phyloP scores from a whole-genome alignment of 805 yeast genomes.

The Candida awuae region DNA sequence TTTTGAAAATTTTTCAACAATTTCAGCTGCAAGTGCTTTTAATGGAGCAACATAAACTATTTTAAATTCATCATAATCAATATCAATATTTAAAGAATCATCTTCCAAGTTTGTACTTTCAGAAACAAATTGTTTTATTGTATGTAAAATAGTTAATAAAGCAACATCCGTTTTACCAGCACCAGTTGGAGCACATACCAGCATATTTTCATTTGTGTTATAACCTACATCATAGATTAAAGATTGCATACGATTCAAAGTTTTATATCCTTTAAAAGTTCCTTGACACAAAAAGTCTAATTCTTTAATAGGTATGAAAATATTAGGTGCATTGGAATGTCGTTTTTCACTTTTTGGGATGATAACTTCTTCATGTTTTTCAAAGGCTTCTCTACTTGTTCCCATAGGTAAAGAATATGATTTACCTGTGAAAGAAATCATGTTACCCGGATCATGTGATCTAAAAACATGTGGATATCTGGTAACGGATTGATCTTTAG shows the following conservation, averaged over 20 bases:
- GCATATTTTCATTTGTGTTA: slow-evolving; percentile 87
- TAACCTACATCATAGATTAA: slow-evolving; percentile 89
- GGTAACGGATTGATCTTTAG: slow-evolving; percentile 37
- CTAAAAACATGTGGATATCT: slow-evolving; percentile 85
- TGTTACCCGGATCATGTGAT: slow-evolving; percentile 56
- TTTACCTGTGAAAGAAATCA: slow-evolving; percentile 73
- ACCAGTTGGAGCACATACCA: slow-evolving; percentile 96
- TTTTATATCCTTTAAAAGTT: slow-evolving; percentile 71
- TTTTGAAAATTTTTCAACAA: slow-evolving; percentile 78
- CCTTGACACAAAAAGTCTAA: slow-evolving; percentile 76
- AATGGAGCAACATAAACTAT: slow-evolving; percentile 89
- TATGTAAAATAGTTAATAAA: slow-evolving; percentile 65
- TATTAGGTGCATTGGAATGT: slow-evolving; percentile 34
- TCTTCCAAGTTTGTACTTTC: slow-evolving; percentile 34
- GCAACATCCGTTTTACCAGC: slow-evolving; percentile 98
- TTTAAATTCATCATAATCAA: slow-evolving; percentile 79
- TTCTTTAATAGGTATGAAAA: slow-evolving; percentile 49
- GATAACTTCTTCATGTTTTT: slow-evolving; percentile 60
- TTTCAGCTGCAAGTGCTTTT: slow-evolving; percentile 93
- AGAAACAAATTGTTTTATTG: slow-evolving; percentile 63
- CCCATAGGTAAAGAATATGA: slow-evolving; percentile 76
- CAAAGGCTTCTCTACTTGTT: slow-evolving; percentile 54
- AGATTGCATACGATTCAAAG: slow-evolving; percentile 82
- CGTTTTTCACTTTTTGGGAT: slow-evolving; percentile 67
- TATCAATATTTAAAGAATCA: slow-evolving; percentile 47